Base-by-base conservation (phyloP, 352 stramenopile species). In the Aphanomyces invadans region DNA sequence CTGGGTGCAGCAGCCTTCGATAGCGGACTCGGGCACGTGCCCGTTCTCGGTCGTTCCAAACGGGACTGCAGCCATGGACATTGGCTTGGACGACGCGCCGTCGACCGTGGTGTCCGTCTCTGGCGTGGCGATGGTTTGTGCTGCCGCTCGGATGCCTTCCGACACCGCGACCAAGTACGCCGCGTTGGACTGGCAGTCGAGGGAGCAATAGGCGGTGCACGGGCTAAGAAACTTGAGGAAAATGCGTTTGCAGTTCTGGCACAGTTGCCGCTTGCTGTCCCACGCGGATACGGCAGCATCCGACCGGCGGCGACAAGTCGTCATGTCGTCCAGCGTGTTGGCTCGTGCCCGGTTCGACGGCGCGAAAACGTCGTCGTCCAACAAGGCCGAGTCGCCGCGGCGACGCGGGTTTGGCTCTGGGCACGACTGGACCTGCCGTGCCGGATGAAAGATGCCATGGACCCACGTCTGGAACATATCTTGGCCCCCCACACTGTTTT, bases 151-250 rank as follows among this genome's bases (percentile, higher is more conserved):
- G 69, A 93, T 91, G 38, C 80, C 87, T 73, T 79, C 78, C 73
- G 87, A 90, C 1, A 92, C 81, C 69, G 90, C 88, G 45, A 80
- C 73, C 21, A 94, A 69, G 74, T 94, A 94, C 2, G 71, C 65
- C 45, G 85, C 85, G 73, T 92, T 94, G 32, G 86, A 90, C 75
- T 94, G 90, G 81, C 86, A 94, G 74, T 94, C 86, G 54, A 94
- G 80, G 9, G 86, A 94, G 79, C 86, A 94, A 62, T 82, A 92
- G 73, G 81, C 81, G 4, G 75, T 55, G 70, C 88, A 78, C 36
- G 76, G 74, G 54, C 81, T 92, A n/a, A 89, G 70, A 33, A 83
- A 90, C 74, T 91, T 92, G 69, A 94, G 76, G 70, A 90, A 94
- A 63, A 94, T 89, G 65, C 83, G 82, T 53, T 81, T 74, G 74